A percentile compares a stretch with the other conserved stretches of the same genome.
These are phyloP conservation scores for Blumeria hordei DNA, from an alignment of 2,329 filamentous ascomycete species.

Conservation along the genomic window DNA sequence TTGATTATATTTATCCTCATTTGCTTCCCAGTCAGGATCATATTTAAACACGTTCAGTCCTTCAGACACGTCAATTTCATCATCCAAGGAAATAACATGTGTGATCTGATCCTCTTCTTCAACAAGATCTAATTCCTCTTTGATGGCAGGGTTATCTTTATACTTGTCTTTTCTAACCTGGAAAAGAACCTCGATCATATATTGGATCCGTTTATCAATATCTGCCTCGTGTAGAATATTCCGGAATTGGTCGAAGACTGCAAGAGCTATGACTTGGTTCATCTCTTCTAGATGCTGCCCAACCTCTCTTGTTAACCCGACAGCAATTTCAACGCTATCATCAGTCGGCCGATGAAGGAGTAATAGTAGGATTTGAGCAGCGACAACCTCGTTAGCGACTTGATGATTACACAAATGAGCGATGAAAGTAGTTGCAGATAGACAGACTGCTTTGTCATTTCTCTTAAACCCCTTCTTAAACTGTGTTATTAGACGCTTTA, in stretches of 20 bases:
- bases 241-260: slow-evolving; percentile 87
- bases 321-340: slow-evolving; percentile 92
- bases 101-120: slow-evolving; percentile 98
- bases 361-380: slow-evolving; percentile 77
- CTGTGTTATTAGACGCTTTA: slow-evolving; percentile 67
- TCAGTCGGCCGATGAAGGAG: slow-evolving; percentile 88
- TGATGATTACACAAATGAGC: slow-evolving; percentile 92
- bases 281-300: slow-evolving; percentile 90
- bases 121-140: slow-evolving; percentile 80
- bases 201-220: slow-evolving; percentile 95
- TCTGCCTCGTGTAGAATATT: slow-evolving; percentile 89
- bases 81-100: slow-evolving; percentile 60
- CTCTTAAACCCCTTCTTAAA: slow-evolving; percentile 90
- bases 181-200: slow-evolving; percentile 96
- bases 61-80: slow-evolving; percentile 66
- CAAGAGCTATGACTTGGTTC: slow-evolving; percentile 66
- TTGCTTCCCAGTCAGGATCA: slow-evolving; percentile 69
- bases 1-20: slow-evolving; percentile 74
- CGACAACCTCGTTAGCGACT: slow-evolving; percentile 80
- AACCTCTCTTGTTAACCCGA: slow-evolving; percentile 77
- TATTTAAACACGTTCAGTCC: slow-evolving; percentile 88
- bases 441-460: slow-evolving; percentile 90
- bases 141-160: slow-evolving; percentile 78
- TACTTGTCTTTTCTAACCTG: slow-evolving; percentile 91
- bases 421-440: slow-evolving; percentile 81